Base-by-base conservation (phyloP, 2,329 filamentous ascomycete genomes). In the Leptodontidium sp. region DNA sequence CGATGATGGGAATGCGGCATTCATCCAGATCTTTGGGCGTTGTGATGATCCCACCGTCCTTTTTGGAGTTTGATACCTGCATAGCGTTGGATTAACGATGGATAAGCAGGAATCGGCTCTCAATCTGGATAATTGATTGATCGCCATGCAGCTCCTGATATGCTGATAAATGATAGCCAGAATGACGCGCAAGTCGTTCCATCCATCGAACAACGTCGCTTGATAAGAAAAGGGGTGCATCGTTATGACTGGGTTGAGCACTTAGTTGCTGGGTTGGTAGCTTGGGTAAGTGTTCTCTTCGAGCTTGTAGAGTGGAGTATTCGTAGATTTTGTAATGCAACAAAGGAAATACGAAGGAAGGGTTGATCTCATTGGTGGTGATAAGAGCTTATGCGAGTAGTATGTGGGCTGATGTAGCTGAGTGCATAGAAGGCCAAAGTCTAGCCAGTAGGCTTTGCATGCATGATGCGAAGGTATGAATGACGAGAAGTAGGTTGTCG, bases 121-220 rank as follows among this genome's bases (percentile, higher is more conserved):
- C 63, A 69, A 71, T 73, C 64, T 74, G 72, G 72, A 70, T 72
- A 71, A 72, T 72, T 66, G 64, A 70, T 72, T 66, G 66, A 71
- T 71, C 61, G 49, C 50, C 68, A 38, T 70, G 69, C 69, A 65
- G 63, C 52, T 64, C 49, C 32, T 61, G 64, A 62, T 65, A 50
- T 64, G 62, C 55, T 61, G 64, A 62, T 65, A 50, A 14, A 35
- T 47, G 26, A 45, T 32, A 61, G 38, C 40, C 38, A 61, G 57
- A 69, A 69, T 70, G 66, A 68, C 65, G 67, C 59, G 62, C 65
- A 47, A 24, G 45, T 64, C 58, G 61, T 64, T 64, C 66, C 53
- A 62, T 64, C 49, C 35, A 59, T 61, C 40, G 43, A 45, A 32
- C 1, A 26, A 29, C 49, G 62, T 69, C 50, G 57, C 49, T 64